Evolutionary conservation across 2,329 filamentous ascomycete species (phyloP), one percentile per base, ranked within the genome.

Genomic region (Plenodomus biglobosus): DNA sequence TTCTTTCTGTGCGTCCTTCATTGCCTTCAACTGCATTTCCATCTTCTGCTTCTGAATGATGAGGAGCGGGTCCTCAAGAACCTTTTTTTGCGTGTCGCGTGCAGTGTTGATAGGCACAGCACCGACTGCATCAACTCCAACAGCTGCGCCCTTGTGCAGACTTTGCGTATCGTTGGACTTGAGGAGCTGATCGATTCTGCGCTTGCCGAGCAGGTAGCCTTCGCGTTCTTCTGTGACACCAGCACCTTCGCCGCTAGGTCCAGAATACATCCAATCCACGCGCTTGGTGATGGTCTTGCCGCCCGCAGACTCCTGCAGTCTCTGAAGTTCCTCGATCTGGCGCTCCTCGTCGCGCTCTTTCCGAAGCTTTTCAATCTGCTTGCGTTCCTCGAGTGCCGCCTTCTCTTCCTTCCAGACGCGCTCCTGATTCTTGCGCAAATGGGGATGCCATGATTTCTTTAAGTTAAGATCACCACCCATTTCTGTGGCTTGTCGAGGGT

Each of bases 201-300:
- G 82, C 78, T 96, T 97, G 43, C 94, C 94, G 13, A 99, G 79
- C 1, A 99, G 75, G 69, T 95, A 99, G 3, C 88, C 90, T 68
- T 99, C 94, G 75, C 90, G 91, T 74, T 97, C 94, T 71, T 96
- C 92, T 0, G 75, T 84, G 3, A 76, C 73, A 17, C 71, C 75
- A 19, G 82, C 83, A 65, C 88, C 86, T 30, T 90, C 89, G 47
- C 79, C 81, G 41, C 86, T 87, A 7, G 94, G 91, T 1, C 92
- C 92, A 61, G 87, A 85, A 74, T 99, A 99, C 90, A 99, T 96
- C 90, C 94, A 99, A 65, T 97, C 94, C 20, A 99, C 92, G 30
- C 91, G 85, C 62, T 92, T 86, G 22, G 87, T 76, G 44, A 87
- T 82, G 66, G 90, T 92, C 62, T 82, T 84, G 46, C 92, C 91